A percentile compares a stretch with the other conserved stretches of the same genome.
phyloP scores from a whole-genome alignment of 176 grass and related monocot species.

The Pharus latifolius region DNA sequence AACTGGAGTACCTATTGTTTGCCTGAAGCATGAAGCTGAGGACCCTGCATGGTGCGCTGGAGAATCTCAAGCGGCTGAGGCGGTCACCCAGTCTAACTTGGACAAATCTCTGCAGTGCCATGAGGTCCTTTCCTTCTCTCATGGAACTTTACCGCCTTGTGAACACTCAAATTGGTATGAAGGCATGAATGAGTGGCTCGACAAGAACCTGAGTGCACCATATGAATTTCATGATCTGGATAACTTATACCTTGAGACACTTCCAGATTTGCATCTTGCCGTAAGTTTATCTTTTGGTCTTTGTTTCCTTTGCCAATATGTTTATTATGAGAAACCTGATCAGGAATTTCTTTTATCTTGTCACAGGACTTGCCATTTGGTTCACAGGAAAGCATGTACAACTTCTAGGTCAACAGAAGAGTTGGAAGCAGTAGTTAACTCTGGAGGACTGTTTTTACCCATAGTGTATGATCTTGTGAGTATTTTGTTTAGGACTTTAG shows the following conservation, averaged over 20 bases:
- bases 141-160: slow-evolving; percentile 6
- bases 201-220: too few relatives aligned
- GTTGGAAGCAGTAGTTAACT: neutral
- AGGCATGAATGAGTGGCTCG: too few relatives aligned
- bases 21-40: slow-evolving; percentile 8
- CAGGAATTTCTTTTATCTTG: neutral
- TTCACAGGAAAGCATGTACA: slow-evolving; percentile 37
- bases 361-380: slow-evolving; percentile 36
- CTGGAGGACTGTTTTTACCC: neutral
- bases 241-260: neutral
- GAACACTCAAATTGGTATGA: neutral
- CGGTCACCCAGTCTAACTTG: neutral
- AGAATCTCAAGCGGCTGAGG: slow-evolving; percentile 12
- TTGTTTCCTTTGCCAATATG: neutral
- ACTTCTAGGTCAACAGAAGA: neutral
- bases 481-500: neutral
- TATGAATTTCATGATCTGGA: neutral
- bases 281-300: slow-evolving; percentile 23
- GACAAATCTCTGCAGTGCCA: slow-evolving; percentile 14
- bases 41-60: neutral
- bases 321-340: neutral
- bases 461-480: neutral
- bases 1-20: neutral
- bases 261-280: slow-evolving; percentile 24
- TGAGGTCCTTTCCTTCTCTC: slow-evolving; percentile 18